These are phyloP conservation scores for Penicillium longicatenatum DNA, from an alignment of 495 filamentous ascomycete species.

Conservation along the genomic window DNA sequence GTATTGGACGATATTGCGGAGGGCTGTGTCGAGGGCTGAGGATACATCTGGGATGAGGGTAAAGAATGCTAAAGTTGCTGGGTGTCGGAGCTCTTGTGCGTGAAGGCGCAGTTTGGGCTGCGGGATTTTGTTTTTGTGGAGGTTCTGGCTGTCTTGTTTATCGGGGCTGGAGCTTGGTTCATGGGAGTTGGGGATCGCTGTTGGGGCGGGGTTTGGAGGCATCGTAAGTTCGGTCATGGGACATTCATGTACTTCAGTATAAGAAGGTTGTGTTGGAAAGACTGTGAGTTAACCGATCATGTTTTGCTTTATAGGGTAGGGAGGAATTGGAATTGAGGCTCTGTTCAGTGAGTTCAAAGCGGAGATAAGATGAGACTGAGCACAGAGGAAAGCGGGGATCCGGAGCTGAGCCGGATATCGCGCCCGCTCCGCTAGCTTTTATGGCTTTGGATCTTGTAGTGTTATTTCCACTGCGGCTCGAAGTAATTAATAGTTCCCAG, in stretches of 20 bases:
- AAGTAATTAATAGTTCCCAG: too few relatives aligned
- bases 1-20: conserved; percentile 64
- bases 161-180: neutral
- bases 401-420: neutral
- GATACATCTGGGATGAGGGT: conserved; percentile 54
- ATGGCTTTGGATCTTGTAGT: too few relatives aligned
- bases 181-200: neutral
- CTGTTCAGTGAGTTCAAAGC: neutral
- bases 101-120: conserved; percentile 70
- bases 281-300: too few relatives aligned
- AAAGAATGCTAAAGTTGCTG: conserved; percentile 65
- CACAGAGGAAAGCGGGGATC: neutral
- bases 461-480: too few relatives aligned
- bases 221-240: neutral
- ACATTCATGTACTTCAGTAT: too few relatives aligned
- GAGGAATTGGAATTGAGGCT: neutral
- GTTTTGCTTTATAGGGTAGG: too few relatives aligned
- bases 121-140: conserved; percentile 22
- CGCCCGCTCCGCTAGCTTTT: neutral
- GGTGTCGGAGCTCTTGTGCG: conserved; percentile 67
- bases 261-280: too few relatives aligned
- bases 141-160: neutral
- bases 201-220: neutral
- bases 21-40: conserved; percentile 58
- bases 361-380: neutral